Conservation (phyloP, 164 flowering plant species). For the Nelumbo lutea region DNA sequence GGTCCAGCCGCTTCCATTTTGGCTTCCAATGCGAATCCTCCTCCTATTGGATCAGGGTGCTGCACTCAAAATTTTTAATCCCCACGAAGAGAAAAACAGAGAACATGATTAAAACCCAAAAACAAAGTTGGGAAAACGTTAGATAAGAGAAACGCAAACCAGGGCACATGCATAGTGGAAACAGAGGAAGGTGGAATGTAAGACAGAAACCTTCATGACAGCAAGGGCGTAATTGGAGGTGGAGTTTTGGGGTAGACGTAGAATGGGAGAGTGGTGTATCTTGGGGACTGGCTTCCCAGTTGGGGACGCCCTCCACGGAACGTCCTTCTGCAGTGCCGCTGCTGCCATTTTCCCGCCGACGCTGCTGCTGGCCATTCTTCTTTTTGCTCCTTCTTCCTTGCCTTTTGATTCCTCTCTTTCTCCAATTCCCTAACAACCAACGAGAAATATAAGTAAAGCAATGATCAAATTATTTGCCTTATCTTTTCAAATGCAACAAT, state of each 20-base stretch:
- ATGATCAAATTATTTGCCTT: no score
- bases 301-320: conserved; percentile 69
- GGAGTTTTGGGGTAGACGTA: conserved; percentile 52
- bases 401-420: no score
- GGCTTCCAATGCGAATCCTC: conserved; percentile 67
- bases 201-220: conserved; percentile 54
- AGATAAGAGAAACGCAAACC: no score
- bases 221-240: conserved; percentile 51
- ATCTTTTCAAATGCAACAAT: no score
- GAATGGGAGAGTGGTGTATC: conserved; percentile 70
- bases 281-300: conserved; percentile 60
- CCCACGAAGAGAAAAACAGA: no score
- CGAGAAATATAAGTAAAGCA: no score
- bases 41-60: conserved; percentile 70
- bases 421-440: no score
- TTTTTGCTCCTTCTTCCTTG: neutral
- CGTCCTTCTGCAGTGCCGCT: conserved; percentile 50
- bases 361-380: neutral
- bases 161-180: no score
- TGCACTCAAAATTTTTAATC: conserved; percentile 20
- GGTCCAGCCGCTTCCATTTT: conserved; percentile 83
- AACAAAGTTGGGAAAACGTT: no score
- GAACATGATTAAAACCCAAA: no score
- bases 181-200: neutral
- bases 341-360: conserved; percentile 26